Conservation (phyloP, 2,329 filamentous ascomycete species). For the Cadophora sp. region DNA sequence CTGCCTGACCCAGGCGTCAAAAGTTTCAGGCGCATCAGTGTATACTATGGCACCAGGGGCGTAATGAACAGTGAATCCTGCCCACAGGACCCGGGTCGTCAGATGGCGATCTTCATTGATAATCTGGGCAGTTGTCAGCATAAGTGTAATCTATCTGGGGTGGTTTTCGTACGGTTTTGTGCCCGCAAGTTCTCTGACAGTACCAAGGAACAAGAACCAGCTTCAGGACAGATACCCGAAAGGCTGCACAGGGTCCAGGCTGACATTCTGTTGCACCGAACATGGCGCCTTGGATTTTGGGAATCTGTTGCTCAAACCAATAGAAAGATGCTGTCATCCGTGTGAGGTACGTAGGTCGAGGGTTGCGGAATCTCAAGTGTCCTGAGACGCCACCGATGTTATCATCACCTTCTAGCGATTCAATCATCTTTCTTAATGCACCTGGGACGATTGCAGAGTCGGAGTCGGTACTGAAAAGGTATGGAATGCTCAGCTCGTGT, state of each 20-base stretch:
- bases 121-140: background rate
- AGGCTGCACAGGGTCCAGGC: slow-evolving; percentile 6
- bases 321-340: background rate
- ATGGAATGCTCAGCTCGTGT: background rate
- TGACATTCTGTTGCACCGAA: slow-evolving; percentile 9
- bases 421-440: background rate
- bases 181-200: slow-evolving; percentile 7
- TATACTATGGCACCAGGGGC: slow-evolving; percentile 9
- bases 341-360: background rate
- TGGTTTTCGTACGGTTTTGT: background rate
- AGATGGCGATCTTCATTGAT: slow-evolving; percentile 10
- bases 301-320: slow-evolving; percentile 14
- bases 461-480: slow-evolving; percentile 11
- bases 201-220: slow-evolving; percentile 8
- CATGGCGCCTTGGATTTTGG: slow-evolving; percentile 4
- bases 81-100: slow-evolving; percentile 1
- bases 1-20: slow-evolving; percentile 14
- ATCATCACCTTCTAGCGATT: background rate
- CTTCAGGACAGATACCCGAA: background rate
- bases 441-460: background rate
- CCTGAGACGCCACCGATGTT: slow-evolving; percentile 4
- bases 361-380: background rate
- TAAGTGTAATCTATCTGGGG: no score
- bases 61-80: slow-evolving; percentile 7
- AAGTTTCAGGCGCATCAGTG: slow-evolving; percentile 10